Evolutionary conservation across 2,329 filamentous ascomycete species (phyloP).

Genomic region (Fusarium hainanense): DNA sequence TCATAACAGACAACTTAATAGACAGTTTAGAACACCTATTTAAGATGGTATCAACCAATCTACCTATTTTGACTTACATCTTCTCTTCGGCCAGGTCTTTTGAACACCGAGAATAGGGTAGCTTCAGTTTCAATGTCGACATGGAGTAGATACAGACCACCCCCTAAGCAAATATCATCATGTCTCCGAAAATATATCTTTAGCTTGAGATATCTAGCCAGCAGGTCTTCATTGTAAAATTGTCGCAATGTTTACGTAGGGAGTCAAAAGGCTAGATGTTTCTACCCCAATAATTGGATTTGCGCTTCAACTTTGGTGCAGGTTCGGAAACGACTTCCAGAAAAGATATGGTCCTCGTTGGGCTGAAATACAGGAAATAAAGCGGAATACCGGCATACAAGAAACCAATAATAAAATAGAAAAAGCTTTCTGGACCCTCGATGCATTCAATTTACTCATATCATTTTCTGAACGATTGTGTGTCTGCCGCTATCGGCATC

Average conservation of each 20-base stretch:
- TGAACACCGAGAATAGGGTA: background rate
- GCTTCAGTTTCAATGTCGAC: background rate
- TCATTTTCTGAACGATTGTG: slow-evolving; percentile 5
- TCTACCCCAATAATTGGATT: background rate
- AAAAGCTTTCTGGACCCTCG: background rate
- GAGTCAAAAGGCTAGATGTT: background rate
- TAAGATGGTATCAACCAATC: background rate
- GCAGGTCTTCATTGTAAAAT: background rate
- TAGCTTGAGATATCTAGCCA: background rate
- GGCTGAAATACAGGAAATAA: background rate
- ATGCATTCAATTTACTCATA: background rate
- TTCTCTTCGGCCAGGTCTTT: background rate
- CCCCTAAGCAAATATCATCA: background rate
- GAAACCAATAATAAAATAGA: background rate
- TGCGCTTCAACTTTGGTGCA: background rate
- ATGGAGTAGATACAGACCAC: background rate
- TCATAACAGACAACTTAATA: background rate
- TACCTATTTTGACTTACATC: background rate
- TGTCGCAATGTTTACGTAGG: background rate
- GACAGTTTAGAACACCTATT: background rate
- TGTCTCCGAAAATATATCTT: background rate
- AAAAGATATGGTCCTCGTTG: background rate
- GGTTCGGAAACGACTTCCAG: background rate
- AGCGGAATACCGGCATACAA: background rate
- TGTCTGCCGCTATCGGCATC: slow-evolving; percentile 25